Base-by-base conservation (phyloP, 164 flowering plant genomes). In the Hamamelis virginiana region DNA sequence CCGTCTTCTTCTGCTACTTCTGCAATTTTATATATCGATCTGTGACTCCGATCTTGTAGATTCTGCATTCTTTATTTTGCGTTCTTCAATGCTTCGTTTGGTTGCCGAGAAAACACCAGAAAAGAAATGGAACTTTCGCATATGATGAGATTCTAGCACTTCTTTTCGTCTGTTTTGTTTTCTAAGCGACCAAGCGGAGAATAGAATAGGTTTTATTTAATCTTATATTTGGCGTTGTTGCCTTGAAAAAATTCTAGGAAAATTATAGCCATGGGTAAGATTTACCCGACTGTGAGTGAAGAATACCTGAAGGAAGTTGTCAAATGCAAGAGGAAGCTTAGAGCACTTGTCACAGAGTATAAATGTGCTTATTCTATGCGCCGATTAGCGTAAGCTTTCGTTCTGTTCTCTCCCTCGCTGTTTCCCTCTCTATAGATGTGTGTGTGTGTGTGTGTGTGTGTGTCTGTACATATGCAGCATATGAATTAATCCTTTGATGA, bases 281-380 rank as follows among this genome's bases (percentile, higher is more conserved):
- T 51, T 18, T 86, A 82, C 46, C 90, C 88, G 4, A 53, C 19
- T 27, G 86, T 82, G 67, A 80, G 83, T 60, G 76, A 79, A 57
- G 88, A 86, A 67, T 83, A 86, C 71, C 70, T 67, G 64, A 72
- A 69, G 65, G 88, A 85, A 11, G 80, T 84, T 16, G 79, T 73
- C 62, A 81, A 81, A 65, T 72, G 79, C 71, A 86, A 75, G 85
- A 78, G 74, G 69, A 84, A 84, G 73, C 82, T 86, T 23, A 75
- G 88, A 59, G 88, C 79, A 5, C 64, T 76, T 3, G 80, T 86
- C 26, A 77, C 83, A 1, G 90, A 86, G 78, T 84, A 84, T 69
- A 45, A 81, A 52, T 82, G 86, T 63, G 87, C 90, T 77, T 87
- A 87, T 11, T 43, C 76, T 19, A 58, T 81, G 18, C 81, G 78